Percentiles rank a stretch among this genome's conserved stretches.
Conservation (phyloP, 768 basidiomycete species). For the Botryobasidium botryosum region DNA sequence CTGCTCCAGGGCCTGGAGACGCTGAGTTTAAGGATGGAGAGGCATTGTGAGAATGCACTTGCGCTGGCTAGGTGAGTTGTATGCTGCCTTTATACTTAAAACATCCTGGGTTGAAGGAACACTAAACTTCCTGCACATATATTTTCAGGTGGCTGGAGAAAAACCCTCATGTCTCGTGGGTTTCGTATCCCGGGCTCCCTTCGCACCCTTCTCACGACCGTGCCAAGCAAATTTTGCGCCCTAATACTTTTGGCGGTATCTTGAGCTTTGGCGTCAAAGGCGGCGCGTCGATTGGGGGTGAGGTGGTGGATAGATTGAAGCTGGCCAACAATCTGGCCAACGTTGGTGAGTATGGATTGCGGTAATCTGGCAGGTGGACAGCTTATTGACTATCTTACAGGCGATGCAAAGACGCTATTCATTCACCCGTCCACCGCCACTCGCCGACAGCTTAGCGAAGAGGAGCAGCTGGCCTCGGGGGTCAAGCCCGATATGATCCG, state of each 20-base stretch:
- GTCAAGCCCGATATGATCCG: conserved; percentile 5
- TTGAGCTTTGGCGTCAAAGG: conserved; percentile 17
- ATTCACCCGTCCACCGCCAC: conserved; percentile 6
- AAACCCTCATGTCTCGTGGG: conserved; percentile 56
- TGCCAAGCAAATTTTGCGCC: conserved; percentile 9
- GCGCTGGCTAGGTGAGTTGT: conserved; percentile 32
- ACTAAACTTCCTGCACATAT: neutral
- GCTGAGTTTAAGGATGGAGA: conserved; percentile 47
- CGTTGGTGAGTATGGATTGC: conserved; percentile 4
- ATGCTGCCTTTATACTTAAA: too few species aligned
- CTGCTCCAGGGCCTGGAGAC: conserved; percentile 70
- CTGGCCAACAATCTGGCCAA: conserved; percentile 15
- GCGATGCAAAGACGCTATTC: conserved; percentile 38
- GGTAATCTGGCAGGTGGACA: neutral
- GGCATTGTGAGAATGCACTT: conserved; percentile 56
- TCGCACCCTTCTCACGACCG: conserved; percentile 14
- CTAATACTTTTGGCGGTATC: conserved; percentile 14
- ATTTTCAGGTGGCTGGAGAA: conserved; percentile 33
- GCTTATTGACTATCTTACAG: conserved; percentile 5
- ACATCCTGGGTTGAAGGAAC: neutral
- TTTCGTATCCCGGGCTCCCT: conserved; percentile 26
- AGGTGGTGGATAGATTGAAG: conserved; percentile 17
- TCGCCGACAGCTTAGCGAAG: conserved; percentile 2
- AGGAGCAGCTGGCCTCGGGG: conserved; percentile 7
- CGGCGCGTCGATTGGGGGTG: conserved; percentile 8